Evolutionary conservation across 108 stramenopile genomes (phyloP), one percentile per base, ranked within the genome.

Genomic region (Halocafeteria seosinensis): DNA sequence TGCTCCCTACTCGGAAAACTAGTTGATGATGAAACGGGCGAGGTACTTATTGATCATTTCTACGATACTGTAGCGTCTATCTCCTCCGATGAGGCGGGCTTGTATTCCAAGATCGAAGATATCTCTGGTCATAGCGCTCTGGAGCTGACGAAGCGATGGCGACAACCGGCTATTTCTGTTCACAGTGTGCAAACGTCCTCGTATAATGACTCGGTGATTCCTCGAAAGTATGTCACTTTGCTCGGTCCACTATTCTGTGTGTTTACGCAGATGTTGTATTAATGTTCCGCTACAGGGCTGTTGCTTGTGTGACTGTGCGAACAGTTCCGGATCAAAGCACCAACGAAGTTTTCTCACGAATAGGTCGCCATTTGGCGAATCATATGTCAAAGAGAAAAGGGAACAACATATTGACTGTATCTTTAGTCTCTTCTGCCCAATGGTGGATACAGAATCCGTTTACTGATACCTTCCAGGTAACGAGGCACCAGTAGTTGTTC

Each of bases 251-350:
- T n/a, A n/a, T n/a, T n/a, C n/a, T n/a, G n/a, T n/a, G n/a, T n/a
- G n/a, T n/a, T n/a, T n/a, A n/a, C n/a, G n/a, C n/a, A n/a, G n/a
- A n/a, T n/a, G n/a, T n/a, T n/a, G n/a, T n/a, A n/a, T n/a, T n/a
- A n/a, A n/a, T n/a, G n/a, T n/a, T n/a, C n/a, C n/a, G n/a, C n/a
- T n/a, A n/a, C n/a, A n/a, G n/a, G 3, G 53, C 38, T 5, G 33
- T 26, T 0, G 65, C 65, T 50, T 3, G 27, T 9, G 62, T 66
- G 27, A 37, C 62, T n/a, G 21, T 63, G 65, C 62, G 61, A 13
- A 63, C 50, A 34, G 65, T 66, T n/a, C 65, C 65, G 1, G 65
- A 66, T 60, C 65, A 66, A 30, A 23, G 17, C n/a, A 36, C 65
- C 25, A 60, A 29, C 1, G 31, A 11, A 25, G 23, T 66, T n/a